Percentiles rank a stretch among this genome's conserved stretches.
Evolutionary conservation across 1,284 basidiomycete species (phyloP).

Genomic region (Boletus semigastroideus): DNA sequence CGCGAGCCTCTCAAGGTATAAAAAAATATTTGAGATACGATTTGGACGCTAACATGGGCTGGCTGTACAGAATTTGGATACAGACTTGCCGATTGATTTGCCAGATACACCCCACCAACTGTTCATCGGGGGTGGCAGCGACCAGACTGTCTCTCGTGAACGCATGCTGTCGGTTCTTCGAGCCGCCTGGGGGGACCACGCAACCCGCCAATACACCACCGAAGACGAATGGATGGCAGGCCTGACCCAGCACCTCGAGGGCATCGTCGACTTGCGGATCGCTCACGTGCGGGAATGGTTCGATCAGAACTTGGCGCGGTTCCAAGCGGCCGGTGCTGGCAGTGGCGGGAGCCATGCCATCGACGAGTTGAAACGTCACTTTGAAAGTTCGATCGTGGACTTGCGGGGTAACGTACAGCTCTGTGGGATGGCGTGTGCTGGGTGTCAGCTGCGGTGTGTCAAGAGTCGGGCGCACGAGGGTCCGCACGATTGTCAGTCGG

Average conservation of each 20-base stretch:
- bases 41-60: too few species aligned
- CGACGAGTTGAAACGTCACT: conserved; percentile 44
- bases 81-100: conserved; percentile 38
- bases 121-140: conserved; percentile 30
- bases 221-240: conserved; percentile 44
- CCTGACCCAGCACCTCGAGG: conserved; percentile 39
- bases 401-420: conserved; percentile 46
- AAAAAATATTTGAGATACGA: too few species aligned
- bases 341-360: conserved; percentile 38
- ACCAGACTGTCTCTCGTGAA: conserved; percentile 33
- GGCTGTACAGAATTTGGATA: conserved; percentile 48
- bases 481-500: conserved; percentile 48
- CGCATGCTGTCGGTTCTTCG: conserved; percentile 30
- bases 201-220: conserved; percentile 28
- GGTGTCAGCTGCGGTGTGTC: conserved; percentile 51
- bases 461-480: conserved; percentile 44
- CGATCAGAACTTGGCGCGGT: conserved; percentile 46
- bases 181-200: conserved; percentile 34
- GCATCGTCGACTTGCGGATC: conserved; percentile 41
- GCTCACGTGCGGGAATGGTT: conserved; percentile 52
- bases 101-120: conserved; percentile 39
- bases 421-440: conserved; percentile 46
- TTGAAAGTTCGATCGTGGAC: conserved; percentile 43
- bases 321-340: conserved; percentile 30
- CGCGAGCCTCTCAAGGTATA: conserved; percentile 50